Conservation (phyloP, 1,284 basidiomycete genomes). For the Microstroma glucosiphilum region DNA sequence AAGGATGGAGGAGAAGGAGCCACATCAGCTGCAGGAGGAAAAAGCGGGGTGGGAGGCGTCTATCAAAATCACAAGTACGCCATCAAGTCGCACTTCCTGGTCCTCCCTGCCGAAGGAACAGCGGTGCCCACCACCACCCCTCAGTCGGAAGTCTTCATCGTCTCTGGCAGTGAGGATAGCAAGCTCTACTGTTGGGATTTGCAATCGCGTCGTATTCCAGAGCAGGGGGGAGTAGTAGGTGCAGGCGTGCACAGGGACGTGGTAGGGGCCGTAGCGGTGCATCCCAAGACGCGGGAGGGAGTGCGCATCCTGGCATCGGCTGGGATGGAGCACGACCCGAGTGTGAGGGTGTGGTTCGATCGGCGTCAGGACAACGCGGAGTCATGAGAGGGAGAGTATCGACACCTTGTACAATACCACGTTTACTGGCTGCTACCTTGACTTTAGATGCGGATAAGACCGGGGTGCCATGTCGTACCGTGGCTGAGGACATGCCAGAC, state of each 20-base stretch:
- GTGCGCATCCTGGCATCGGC: neutral
- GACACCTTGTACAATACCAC: too few species aligned
- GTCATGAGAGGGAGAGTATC: too few species aligned
- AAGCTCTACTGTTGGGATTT: conserved; percentile 85
- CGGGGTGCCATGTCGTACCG: too few species aligned
- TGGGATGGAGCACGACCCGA: neutral
- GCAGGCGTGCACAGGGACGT: conserved; percentile 4
- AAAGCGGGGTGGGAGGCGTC: conserved; percentile 54
- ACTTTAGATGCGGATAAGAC: too few species aligned
- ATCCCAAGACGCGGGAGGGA: conserved; percentile 20
- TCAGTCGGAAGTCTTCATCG: conserved; percentile 51
- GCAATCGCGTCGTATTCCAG: conserved; percentile 57
- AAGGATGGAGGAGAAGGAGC: neutral
- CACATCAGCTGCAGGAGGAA: neutral
- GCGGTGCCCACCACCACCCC: neutral
- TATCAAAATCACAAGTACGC: conserved; percentile 74
- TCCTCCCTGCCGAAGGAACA: neutral
- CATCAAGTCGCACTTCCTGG: conserved; percentile 29
- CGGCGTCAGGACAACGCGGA: too few species aligned
- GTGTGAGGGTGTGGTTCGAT: neutral
- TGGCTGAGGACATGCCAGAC: too few species aligned
- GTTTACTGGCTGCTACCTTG: too few species aligned
- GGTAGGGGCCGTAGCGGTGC: conserved; percentile 15
- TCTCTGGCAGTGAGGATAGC: conserved; percentile 84
- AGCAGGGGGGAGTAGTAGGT: too few species aligned